Evolutionary conservation across 2,329 filamentous ascomycete species (phyloP).

Genomic region (Aureobasidium melanogenum): DNA sequence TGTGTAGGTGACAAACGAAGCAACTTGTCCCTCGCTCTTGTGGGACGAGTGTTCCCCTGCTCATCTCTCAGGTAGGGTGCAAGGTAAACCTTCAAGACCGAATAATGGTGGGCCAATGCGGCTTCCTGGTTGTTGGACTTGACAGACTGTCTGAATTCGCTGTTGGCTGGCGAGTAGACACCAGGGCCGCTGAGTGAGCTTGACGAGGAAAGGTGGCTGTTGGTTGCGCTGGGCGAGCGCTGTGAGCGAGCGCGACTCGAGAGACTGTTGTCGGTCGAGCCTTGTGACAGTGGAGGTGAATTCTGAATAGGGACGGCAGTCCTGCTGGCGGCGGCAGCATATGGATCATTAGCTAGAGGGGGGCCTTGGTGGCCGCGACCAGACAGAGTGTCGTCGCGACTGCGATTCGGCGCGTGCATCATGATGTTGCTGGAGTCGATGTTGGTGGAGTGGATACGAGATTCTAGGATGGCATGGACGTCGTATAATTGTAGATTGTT

Average conservation of each 20-base stretch:
- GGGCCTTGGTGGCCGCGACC: slow-evolving; percentile 43
- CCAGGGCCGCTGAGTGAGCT: slow-evolving; percentile 77
- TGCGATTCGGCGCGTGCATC: slow-evolving; percentile 8
- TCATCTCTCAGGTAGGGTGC: slow-evolving; percentile 64
- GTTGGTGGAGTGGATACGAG: slow-evolving; percentile 7
- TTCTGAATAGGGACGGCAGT: slow-evolving; percentile 21
- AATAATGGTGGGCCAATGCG: slow-evolving; percentile 71
- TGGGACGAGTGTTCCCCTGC: slow-evolving; percentile 63
- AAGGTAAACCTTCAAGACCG: slow-evolving; percentile 68
- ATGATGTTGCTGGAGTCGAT: not conserved
- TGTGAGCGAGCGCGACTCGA: slow-evolving; percentile 12
- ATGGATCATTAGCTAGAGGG: slow-evolving; percentile 30
- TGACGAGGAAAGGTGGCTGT: slow-evolving; percentile 67
- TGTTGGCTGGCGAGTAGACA: slow-evolving; percentile 47
- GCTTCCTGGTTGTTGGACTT: slow-evolving; percentile 42
- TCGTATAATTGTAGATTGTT: slow-evolving; percentile 1
- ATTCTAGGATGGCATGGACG: slow-evolving; percentile 8
- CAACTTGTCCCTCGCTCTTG: slow-evolving; percentile 90
- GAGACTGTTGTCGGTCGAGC: slow-evolving; percentile 25
- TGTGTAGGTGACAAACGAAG: slow-evolving; percentile 82
- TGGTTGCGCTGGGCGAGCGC: slow-evolving; percentile 22
- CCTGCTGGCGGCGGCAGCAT: slow-evolving; percentile 14
- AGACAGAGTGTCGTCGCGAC: not conserved
- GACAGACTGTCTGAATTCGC: slow-evolving; percentile 26
- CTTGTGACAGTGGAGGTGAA: slow-evolving; percentile 28